Conservation (phyloP, 192 early-diverging fungal genomes). For the Coemansia sp. region DNA sequence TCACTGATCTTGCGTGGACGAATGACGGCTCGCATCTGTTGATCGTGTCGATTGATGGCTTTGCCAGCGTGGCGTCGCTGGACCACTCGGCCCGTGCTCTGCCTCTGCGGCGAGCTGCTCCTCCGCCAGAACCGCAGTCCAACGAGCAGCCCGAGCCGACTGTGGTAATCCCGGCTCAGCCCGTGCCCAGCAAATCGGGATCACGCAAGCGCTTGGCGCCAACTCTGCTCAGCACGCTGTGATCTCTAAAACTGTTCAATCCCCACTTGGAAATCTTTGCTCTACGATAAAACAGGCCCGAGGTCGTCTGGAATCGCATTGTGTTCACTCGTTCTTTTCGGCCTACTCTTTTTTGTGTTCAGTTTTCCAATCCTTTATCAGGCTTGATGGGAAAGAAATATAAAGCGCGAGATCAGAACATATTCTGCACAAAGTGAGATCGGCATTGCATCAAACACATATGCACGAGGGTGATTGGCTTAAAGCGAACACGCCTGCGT, state of each 20-base stretch:
- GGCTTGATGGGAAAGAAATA: no score
- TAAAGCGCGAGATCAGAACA: not conserved
- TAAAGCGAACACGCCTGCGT: not conserved
- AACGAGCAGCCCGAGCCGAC: not conserved
- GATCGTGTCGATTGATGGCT: conserved; percentile 83
- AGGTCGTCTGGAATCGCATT: no score
- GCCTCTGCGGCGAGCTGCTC: conserved; percentile 7
- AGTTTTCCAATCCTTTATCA: not conserved
- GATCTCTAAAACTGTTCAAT: not conserved
- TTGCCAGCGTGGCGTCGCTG: conserved; percentile 76
- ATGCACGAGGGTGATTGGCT: not conserved
- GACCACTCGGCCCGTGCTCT: conserved; percentile 48
- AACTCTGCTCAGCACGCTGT: conserved; percentile 42
- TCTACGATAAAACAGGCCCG: no score
- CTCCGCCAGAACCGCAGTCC: not conserved
- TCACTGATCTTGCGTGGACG: conserved; percentile 89
- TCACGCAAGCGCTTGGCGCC: conserved; percentile 43
- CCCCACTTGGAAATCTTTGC: not conserved
- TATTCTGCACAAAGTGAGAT: not conserved
- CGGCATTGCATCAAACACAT: conserved; percentile 1
- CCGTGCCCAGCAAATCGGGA: conserved; percentile 7
- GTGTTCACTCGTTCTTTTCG: no score
- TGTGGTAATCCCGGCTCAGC: conserved; percentile 2
- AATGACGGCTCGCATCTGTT: conserved; percentile 73
- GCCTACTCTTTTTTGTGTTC: not conserved